Percentiles rank a stretch among this genome's conserved stretches.
These are phyloP conservation scores for Ceratobasidium sp. DNA, from an alignment of 1,284 basidiomycete species.

Conservation along the genomic window DNA sequence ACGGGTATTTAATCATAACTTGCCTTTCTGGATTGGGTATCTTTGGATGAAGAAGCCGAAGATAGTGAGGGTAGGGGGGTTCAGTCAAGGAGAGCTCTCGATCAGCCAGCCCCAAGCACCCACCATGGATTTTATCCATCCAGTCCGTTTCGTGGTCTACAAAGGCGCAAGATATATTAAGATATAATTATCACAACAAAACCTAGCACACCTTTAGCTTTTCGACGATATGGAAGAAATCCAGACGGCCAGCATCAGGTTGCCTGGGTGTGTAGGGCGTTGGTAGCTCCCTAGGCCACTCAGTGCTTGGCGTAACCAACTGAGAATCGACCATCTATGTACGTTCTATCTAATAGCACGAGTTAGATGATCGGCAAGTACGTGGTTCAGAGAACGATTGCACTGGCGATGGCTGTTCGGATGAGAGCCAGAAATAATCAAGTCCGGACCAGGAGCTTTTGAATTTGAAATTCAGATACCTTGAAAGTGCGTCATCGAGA, in stretches of 20 bases:
- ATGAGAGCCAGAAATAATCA: no score
- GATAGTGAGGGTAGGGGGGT: no score
- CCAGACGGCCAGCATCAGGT: constrained; percentile 66
- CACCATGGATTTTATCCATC: constrained; percentile 87
- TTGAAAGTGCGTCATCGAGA: no score
- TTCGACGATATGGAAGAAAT: constrained; percentile 88
- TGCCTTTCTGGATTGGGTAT: constrained; percentile 82
- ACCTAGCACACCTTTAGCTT: constrained; percentile 80
- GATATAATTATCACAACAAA: constrained; percentile 4
- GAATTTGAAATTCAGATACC: no score
- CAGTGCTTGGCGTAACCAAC: background rate
- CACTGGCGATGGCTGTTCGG: no score
- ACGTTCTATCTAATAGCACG: no score
- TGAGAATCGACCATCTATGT: background rate
- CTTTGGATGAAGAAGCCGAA: no score
- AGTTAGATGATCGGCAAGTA: no score
- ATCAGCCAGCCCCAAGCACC: constrained; percentile 42
- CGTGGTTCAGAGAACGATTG: no score
- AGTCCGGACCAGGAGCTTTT: no score
- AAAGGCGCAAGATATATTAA: constrained; percentile 22
- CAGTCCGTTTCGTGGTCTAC: constrained; percentile 95
- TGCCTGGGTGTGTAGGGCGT: constrained; percentile 15
- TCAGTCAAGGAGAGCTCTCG: background rate
- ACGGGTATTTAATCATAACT: constrained; percentile 26
- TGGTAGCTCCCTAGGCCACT: constrained; percentile 18